phyloP scores from a whole-genome alignment of 129 eudicot genomes.

The Erigeron canadensis region DNA sequence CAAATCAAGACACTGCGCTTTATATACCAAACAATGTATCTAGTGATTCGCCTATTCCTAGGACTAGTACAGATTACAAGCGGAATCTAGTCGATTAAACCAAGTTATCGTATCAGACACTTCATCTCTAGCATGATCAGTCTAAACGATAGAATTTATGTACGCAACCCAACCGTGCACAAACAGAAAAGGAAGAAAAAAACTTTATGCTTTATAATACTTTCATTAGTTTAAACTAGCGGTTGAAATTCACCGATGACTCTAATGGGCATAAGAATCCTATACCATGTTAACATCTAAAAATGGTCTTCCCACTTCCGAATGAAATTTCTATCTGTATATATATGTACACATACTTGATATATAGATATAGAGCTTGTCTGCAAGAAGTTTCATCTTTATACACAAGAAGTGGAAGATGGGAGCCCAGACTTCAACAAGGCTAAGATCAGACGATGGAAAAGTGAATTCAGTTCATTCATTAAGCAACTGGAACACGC shows the following conservation, averaged over 20 bases:
- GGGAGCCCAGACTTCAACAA: constrained; percentile 32
- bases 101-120: not conserved
- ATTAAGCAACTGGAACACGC: constrained; percentile 46
- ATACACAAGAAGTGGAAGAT: constrained; percentile 19
- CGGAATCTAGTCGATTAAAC: not conserved
- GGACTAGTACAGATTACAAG: not conserved
- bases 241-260: constrained; percentile 16
- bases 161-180: not conserved
- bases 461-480: constrained; percentile 53
- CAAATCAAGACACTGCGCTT: not conserved
- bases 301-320: constrained; percentile 23
- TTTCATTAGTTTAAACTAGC: constrained; percentile 20
- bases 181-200: not conserved
- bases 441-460: constrained; percentile 25
- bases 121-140: not conserved
- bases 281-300: constrained; percentile 26
- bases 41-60: not conserved
- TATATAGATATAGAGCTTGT: not conserved
- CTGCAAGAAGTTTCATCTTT: not conserved
- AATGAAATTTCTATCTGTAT: not conserved
- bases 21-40: not conserved
- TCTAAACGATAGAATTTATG: not conserved
- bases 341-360: not conserved
- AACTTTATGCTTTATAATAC: constrained; percentile 16
- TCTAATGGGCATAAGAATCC: constrained; percentile 22